Conservation (phyloP, 306 rosid species). For the Astragalus glycyphyllos region DNA sequence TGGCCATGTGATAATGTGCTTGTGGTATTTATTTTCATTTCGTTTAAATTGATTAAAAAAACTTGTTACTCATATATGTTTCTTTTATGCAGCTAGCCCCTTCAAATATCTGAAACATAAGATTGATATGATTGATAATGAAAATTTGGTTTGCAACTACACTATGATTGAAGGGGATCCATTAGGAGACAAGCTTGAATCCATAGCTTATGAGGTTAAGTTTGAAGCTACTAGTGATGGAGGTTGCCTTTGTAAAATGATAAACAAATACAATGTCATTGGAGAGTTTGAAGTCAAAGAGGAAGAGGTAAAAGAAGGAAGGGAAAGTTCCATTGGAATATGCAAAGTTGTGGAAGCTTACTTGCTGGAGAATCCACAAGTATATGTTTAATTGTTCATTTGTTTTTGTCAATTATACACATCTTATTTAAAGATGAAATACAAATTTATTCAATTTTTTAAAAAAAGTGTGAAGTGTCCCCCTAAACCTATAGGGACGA, state of each 20-base stretch:
- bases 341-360: constrained; percentile 71
- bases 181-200: constrained; percentile 71
- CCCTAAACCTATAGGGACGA: constrained; percentile 8
- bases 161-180: constrained; percentile 81
- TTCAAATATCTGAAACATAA: constrained; percentile 65
- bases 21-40: too few species aligned
- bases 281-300: constrained; percentile 60
- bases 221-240: constrained; percentile 71
- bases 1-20: too few species aligned
- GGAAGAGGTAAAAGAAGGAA: constrained; percentile 71
- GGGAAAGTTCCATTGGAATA: constrained; percentile 67
- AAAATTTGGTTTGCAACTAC: constrained; percentile 68
- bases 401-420: neutral
- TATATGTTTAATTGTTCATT: constrained; percentile 50
- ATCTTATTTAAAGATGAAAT: constrained; percentile 14
- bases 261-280: constrained; percentile 57
- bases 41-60: neutral
- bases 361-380: constrained; percentile 68
- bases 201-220: constrained; percentile 68
- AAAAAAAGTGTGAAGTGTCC: constrained; percentile 4
- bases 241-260: constrained; percentile 65
- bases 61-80: constrained; percentile 9
- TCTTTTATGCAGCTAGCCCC: constrained; percentile 53
- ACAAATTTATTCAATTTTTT: constrained; percentile 38
- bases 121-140: constrained; percentile 62